These are phyloP conservation scores for Candida tibetensis DNA, from an alignment of 805 yeast genomes.

Conservation along the genomic window DNA sequence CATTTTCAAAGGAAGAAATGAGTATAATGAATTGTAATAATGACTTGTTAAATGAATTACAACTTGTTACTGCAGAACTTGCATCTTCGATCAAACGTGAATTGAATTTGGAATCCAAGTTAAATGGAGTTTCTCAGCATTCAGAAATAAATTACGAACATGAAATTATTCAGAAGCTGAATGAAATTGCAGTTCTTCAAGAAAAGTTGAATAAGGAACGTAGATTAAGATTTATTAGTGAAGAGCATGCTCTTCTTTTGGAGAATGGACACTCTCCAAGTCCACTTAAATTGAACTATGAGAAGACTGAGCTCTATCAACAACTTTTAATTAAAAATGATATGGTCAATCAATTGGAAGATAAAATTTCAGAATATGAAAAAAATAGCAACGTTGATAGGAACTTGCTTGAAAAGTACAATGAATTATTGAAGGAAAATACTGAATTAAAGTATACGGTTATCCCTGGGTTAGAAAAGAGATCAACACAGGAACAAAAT, in stretches of 20 bases:
- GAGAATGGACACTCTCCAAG: slow-evolving; percentile 55
- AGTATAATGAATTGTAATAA: slow-evolving; percentile 60
- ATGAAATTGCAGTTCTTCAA: slow-evolving; percentile 49
- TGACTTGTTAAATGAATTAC: slow-evolving; percentile 59
- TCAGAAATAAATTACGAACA: slow-evolving; percentile 19
- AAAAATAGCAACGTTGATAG: slow-evolving; percentile 23
- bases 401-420: slow-evolving; percentile 37
- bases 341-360: slow-evolving; percentile 42
- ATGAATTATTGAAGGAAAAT: slow-evolving; percentile 39
- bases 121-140: slow-evolving; percentile 16
- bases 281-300: slow-evolving; percentile 53
- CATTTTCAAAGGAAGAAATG: slow-evolving; percentile 57
- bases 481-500: slow-evolving; percentile 9
- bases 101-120: slow-evolving; percentile 50
- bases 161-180: slow-evolving; percentile 32
- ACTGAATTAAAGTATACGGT: slow-evolving; percentile 40
- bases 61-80: slow-evolving; percentile 66
- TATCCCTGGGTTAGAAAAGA: slow-evolving; percentile 47
- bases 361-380: slow-evolving; percentile 41
- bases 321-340: slow-evolving; percentile 50
- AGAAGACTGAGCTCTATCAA: slow-evolving; percentile 51
- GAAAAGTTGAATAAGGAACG: slow-evolving; percentile 63
- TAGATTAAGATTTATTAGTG: slow-evolving; percentile 62
- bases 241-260: slow-evolving; percentile 59
- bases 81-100: slow-evolving; percentile 73